A percentile compares a stretch with the other conserved stretches of the same genome.
Evolutionary conservation across 306 rosid genomes (phyloP).

Genomic region (Pachyrhizus erosus): DNA sequence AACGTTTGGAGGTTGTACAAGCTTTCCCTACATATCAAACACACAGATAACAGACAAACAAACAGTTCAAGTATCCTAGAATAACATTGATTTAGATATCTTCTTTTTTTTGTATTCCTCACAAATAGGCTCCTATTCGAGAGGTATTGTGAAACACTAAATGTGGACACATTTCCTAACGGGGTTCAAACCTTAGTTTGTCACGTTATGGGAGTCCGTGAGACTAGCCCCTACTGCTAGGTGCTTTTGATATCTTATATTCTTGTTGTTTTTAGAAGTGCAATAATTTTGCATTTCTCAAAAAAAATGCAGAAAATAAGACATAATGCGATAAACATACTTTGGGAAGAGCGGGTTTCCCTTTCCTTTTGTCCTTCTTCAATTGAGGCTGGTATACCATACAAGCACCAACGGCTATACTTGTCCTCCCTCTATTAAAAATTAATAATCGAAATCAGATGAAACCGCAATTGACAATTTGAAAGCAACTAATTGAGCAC

Average conservation of each 20-base stretch:
- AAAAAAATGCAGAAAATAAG: neutral
- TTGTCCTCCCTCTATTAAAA: slow-evolving; percentile 82
- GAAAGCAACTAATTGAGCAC: neutral
- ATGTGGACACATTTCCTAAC: neutral
- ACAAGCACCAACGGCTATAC: slow-evolving; percentile 83
- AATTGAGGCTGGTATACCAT: slow-evolving; percentile 64
- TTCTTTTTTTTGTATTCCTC: no score
- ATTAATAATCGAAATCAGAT: no score
- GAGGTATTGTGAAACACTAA: neutral
- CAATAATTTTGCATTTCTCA: neutral
- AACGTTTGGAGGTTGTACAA: slow-evolving; percentile 55
- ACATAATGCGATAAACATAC: slow-evolving; percentile 45
- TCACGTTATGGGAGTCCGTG: no score
- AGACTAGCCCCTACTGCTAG: no score
- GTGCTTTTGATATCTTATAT: no score
- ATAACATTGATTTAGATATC: neutral
- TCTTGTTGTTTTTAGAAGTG: neutral
- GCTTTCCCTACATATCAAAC: slow-evolving; percentile 70
- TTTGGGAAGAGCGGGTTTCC: slow-evolving; percentile 76
- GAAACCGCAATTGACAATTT: neutral
- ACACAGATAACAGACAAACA: slow-evolving; percentile 17
- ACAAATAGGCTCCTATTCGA: neutral
- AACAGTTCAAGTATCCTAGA: slow-evolving; percentile 2
- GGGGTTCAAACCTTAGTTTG: neutral
- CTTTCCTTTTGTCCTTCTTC: slow-evolving; percentile 68